Conservation (phyloP, 176 grass and related monocot genomes). For the Pharus latifolius region DNA sequence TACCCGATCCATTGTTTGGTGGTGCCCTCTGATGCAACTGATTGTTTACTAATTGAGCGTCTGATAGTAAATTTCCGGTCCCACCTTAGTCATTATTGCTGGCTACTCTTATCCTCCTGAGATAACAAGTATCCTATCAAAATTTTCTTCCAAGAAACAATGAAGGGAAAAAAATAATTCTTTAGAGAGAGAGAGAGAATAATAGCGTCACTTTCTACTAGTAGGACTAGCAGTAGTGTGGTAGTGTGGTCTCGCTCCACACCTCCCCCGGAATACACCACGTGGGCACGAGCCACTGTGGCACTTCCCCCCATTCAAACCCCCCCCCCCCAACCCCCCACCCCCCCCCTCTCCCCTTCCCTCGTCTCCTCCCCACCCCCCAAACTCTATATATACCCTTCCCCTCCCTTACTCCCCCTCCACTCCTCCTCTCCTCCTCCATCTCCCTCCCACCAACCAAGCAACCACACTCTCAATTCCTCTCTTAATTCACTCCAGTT, state of each 20-base stretch:
- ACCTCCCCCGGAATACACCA: conserved; percentile 7
- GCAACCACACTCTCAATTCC: neutral
- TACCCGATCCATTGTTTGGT: too few species aligned
- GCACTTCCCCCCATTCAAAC: neutral
- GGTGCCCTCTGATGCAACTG: too few species aligned
- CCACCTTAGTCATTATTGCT: too few species aligned
- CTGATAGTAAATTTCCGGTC: too few species aligned
- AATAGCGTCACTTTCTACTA: neutral
- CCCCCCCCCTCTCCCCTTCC: neutral
- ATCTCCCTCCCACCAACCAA: neutral
- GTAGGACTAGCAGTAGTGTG: too few species aligned
- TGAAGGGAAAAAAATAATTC: neutral
- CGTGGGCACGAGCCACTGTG: conserved; percentile 23
- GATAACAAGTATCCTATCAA: too few species aligned
- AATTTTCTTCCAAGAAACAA: too few species aligned
- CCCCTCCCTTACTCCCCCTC: neutral
- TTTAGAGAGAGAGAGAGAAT: neutral
- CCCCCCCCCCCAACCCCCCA: neutral
- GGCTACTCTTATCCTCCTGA: too few species aligned
- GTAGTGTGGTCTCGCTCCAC: too few species aligned
- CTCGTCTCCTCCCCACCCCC: neutral
- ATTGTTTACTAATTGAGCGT: too few species aligned
- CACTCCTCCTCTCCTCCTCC: neutral
- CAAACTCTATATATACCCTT: conserved; percentile 50
- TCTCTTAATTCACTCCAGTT: too few species aligned